Conservation (phyloP, 2,329 filamentous ascomycete species). For the Sporothrix curviconia region DNA sequence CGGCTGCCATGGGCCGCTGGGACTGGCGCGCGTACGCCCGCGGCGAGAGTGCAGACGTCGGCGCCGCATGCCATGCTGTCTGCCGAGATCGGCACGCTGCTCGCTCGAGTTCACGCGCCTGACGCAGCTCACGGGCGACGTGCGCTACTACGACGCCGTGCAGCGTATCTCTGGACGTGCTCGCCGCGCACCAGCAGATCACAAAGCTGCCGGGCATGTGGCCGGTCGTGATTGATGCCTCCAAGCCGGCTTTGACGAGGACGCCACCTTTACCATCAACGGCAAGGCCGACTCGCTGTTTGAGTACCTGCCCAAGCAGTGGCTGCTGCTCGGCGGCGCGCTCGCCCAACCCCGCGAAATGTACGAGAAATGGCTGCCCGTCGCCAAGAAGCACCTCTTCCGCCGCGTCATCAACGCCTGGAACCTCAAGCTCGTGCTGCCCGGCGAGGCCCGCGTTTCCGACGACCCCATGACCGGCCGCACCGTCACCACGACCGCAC, state of each 20-base stretch:
- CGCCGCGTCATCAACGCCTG: conserved; percentile 30
- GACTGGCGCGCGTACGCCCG: conserved; percentile 45
- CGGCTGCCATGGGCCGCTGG: conserved; percentile 55
- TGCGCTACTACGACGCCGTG: conserved; percentile 56
- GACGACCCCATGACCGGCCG: conserved; percentile 21
- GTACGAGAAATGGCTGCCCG: conserved; percentile 26
- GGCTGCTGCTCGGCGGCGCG: conserved; percentile 58
- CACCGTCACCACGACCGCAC: conserved; percentile 25
- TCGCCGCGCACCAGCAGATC: conserved; percentile 46
- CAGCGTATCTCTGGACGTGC: conserved; percentile 49
- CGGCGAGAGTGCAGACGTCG: conserved; percentile 36
- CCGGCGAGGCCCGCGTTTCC: conserved; percentile 37
- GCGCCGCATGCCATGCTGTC: conserved; percentile 34
- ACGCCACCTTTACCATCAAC: conserved; percentile 50
- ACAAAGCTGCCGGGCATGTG: conserved; percentile 57
- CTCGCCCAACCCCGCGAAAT: conserved; percentile 34
- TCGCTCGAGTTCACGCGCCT: conserved; percentile 57
- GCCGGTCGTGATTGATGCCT: conserved; percentile 47
- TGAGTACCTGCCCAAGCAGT: conserved; percentile 61
- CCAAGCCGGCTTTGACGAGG: conserved; percentile 50
- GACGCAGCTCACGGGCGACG: conserved; percentile 55
- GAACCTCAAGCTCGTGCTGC: conserved; percentile 39
- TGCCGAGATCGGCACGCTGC: conserved; percentile 51
- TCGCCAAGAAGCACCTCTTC: conserved; percentile 36
- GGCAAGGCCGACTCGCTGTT: conserved; percentile 53